Conservation (phyloP, 768 basidiomycete species). For the Nevesoporus exiguus region DNA sequence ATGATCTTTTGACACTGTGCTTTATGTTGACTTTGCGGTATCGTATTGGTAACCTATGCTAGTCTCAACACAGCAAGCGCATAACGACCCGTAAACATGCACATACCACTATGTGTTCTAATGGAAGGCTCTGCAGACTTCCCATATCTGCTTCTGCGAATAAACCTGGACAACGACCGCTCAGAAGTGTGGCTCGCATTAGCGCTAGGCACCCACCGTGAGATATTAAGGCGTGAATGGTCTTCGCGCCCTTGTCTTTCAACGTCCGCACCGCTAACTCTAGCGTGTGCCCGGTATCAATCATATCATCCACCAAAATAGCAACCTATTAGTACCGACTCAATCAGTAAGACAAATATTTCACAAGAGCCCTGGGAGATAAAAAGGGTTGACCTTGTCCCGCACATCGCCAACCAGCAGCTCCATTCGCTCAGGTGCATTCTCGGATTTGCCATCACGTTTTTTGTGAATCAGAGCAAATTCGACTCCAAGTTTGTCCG, state of each 20-base stretch:
- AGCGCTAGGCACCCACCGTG: slow-evolving; percentile 58
- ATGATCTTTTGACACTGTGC: slow-evolving; percentile 68
- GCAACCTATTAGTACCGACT: slow-evolving; percentile 53
- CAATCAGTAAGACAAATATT: slow-evolving; percentile 7
- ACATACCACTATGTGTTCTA: slow-evolving; percentile 83
- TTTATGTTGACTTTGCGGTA: slow-evolving; percentile 76
- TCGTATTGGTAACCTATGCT: slow-evolving; percentile 88
- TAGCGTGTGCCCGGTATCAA: slow-evolving; percentile 92
- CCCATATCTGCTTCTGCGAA: slow-evolving; percentile 74
- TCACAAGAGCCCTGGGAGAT: not conserved
- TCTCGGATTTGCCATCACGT: slow-evolving; percentile 62
- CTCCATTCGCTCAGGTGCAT: slow-evolving; percentile 82
- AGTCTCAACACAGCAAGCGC: slow-evolving; percentile 4
- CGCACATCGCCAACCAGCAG: slow-evolving; percentile 91
- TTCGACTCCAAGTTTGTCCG: slow-evolving; percentile 92
- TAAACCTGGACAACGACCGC: slow-evolving; percentile 48
- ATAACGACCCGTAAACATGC: not conserved
- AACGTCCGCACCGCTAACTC: slow-evolving; percentile 81
- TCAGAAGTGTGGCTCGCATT: slow-evolving; percentile 5
- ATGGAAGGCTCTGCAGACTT: slow-evolving; percentile 63
- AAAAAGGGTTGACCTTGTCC: slow-evolving; percentile 58
- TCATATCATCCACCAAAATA: slow-evolving; percentile 98
- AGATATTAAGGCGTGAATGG: slow-evolving; percentile 84
- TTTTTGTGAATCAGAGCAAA: slow-evolving; percentile 95
- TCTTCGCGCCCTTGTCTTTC: slow-evolving; percentile 83